Conservation (phyloP, 108 stramenopile species). For the Pseudonitzschia multiseries region DNA sequence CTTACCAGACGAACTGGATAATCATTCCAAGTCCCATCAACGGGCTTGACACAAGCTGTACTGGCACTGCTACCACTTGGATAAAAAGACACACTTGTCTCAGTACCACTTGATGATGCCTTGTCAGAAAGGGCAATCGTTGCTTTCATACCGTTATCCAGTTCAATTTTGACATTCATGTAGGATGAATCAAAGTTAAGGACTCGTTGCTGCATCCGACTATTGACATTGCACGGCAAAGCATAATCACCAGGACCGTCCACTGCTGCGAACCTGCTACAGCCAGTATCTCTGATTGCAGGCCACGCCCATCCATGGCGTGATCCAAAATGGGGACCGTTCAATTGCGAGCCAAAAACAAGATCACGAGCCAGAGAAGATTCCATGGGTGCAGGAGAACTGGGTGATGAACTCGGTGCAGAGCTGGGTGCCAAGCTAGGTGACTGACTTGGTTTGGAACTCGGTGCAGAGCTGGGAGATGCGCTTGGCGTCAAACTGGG, state of each 20-base stretch:
- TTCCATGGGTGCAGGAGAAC: neutral
- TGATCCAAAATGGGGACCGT: conserved; percentile 5
- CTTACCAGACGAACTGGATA: neutral
- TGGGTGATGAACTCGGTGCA: neutral
- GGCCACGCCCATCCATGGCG: conserved; percentile 12
- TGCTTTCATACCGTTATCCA: neutral
- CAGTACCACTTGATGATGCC: neutral
- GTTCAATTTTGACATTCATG: neutral
- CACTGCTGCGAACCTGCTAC: neutral
- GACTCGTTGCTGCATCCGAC: neutral
- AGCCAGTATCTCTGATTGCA: neutral
- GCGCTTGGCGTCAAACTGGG: neutral
- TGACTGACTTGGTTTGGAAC: neutral
- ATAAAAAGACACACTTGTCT: neutral
- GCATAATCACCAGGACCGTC: neutral
- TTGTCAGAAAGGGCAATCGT: neutral
- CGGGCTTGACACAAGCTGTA: neutral
- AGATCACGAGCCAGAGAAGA: neutral
- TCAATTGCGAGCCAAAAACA: neutral
- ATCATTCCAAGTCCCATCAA: neutral
- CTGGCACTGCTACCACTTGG: conserved; percentile 2
- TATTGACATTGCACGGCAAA: neutral
- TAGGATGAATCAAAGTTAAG: neutral
- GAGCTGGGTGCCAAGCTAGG: neutral
- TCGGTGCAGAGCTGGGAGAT: too few species aligned